Percentiles rank a stretch among this genome's conserved stretches.
Evolutionary conservation across 441 rosid genomes (phyloP).

Genomic region (Hura crepitans): DNA sequence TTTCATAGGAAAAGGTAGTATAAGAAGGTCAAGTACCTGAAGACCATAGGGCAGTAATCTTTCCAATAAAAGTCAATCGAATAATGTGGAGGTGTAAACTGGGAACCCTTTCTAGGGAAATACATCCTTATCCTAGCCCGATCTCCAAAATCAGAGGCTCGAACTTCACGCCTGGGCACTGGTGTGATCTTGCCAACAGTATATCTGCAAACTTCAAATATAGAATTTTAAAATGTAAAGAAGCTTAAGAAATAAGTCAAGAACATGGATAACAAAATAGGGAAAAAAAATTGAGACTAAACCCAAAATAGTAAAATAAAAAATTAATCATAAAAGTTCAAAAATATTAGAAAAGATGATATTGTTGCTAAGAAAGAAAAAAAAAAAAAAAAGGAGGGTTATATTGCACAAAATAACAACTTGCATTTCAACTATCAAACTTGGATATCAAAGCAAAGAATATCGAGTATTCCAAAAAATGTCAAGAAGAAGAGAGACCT

Average conservation of each 20-base stretch:
- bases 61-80: constrained; percentile 90
- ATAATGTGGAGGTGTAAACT: constrained; percentile 84
- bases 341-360: not conserved
- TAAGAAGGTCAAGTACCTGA: constrained; percentile 51
- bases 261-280: not conserved
- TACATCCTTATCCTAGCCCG: constrained; percentile 92
- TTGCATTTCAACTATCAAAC: not conserved
- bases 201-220: constrained; percentile 69
- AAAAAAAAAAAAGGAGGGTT: not conserved
- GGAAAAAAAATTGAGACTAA: constrained; percentile 1
- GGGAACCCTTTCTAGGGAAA: constrained; percentile 84
- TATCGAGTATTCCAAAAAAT: not conserved
- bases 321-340: not conserved
- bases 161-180: constrained; percentile 83
- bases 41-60: constrained; percentile 99
- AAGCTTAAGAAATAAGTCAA: constrained; percentile 1
- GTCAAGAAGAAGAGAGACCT: not conserved
- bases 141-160: constrained; percentile 80
- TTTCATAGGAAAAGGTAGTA: not conserved
- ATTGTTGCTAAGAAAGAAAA: not conserved
- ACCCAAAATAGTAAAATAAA: not conserved
- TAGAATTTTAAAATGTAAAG: constrained; percentile 24
- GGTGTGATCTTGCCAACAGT: constrained; percentile 97
- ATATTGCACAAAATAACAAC: not conserved
- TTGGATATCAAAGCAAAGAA: not conserved